These are phyloP conservation scores for Ceriops decandra DNA, from an alignment of 345 rosid genomes.

Conservation along the genomic window DNA sequence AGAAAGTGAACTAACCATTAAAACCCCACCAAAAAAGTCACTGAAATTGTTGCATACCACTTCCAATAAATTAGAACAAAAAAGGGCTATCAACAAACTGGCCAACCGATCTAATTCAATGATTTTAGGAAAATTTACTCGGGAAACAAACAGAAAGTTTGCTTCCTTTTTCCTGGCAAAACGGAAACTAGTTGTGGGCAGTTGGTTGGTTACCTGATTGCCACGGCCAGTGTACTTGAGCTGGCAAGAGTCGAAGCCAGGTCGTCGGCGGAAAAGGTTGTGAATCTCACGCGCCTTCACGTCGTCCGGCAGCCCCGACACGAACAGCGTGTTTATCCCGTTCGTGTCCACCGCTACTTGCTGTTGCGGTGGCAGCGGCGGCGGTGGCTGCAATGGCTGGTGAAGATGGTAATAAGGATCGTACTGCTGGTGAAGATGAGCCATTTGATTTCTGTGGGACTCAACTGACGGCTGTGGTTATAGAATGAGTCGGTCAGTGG, in stretches of 20 bases:
- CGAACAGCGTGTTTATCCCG: conserved; percentile 67
- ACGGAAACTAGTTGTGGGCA: neutral
- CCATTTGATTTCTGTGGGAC: conserved; percentile 24
- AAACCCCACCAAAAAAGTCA: too few species aligned
- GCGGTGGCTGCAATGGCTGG: conserved; percentile 23
- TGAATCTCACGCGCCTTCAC: conserved; percentile 88
- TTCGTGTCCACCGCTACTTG: conserved; percentile 24
- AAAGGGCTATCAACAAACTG: neutral
- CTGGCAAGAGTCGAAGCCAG: conserved; percentile 75
- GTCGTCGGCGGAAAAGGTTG: conserved; percentile 76
- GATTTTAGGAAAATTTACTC: neutral
- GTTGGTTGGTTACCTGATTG: conserved; percentile 49
- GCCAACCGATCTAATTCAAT: neutral
- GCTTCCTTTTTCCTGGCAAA: neutral
- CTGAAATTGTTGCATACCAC: too few species aligned
- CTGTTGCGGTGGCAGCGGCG: conserved; percentile 19
- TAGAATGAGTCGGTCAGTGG: neutral
- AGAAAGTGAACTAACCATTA: neutral
- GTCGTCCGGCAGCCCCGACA: conserved; percentile 87
- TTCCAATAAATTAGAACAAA: too few species aligned
- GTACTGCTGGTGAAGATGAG: conserved; percentile 40
- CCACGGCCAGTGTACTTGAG: conserved; percentile 94
- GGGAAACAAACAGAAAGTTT: conserved; percentile 16
- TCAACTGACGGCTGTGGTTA: neutral
- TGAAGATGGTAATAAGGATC: conserved; percentile 49